A percentile compares a stretch with the other conserved stretches of the same genome.
phyloP scores from a whole-genome alignment of 768 basidiomycete species.

The Phlebiopsis gigantea region DNA sequence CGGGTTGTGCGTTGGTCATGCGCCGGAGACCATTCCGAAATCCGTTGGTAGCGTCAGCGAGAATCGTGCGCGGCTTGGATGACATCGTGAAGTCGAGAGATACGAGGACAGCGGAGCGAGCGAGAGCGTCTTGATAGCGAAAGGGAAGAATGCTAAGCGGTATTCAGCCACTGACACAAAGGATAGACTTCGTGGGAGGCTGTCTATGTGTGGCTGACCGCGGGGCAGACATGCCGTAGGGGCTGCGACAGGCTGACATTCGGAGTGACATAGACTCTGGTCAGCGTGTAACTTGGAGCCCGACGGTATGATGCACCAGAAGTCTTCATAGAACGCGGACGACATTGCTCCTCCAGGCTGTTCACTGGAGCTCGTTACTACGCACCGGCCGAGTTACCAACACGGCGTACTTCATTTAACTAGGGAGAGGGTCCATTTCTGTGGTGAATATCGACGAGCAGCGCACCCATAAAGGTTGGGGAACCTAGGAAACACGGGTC shows the following conservation, averaged over 20 bases:
- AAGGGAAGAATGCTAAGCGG: not conserved
- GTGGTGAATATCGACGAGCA: too few relatives aligned
- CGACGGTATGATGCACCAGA: not conserved
- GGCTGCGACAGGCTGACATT: not conserved
- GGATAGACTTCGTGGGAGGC: not conserved
- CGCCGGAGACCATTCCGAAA: constrained; percentile 14
- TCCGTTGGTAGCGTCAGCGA: constrained; percentile 12
- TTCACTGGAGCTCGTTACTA: not conserved
- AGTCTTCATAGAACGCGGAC: not conserved
- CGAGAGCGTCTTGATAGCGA: not conserved
- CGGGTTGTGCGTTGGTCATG: constrained; percentile 8
- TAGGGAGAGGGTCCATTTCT: not conserved
- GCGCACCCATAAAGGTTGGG: too few relatives aligned
- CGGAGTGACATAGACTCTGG: not conserved
- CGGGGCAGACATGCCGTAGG: not conserved
- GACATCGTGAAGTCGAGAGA: constrained; percentile 4
- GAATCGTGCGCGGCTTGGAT: constrained; percentile 7
- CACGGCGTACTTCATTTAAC: not conserved
- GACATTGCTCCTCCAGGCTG: not conserved
- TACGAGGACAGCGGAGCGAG: not conserved
- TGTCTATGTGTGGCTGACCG: not conserved
- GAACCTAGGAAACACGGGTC: not conserved
- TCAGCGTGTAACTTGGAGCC: not conserved
- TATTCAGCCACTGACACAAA: not conserved
- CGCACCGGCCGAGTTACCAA: not conserved